Evolutionary conservation across 2,329 filamentous ascomycete genomes (phyloP).

Genomic region (Exophiala oligosperma): DNA sequence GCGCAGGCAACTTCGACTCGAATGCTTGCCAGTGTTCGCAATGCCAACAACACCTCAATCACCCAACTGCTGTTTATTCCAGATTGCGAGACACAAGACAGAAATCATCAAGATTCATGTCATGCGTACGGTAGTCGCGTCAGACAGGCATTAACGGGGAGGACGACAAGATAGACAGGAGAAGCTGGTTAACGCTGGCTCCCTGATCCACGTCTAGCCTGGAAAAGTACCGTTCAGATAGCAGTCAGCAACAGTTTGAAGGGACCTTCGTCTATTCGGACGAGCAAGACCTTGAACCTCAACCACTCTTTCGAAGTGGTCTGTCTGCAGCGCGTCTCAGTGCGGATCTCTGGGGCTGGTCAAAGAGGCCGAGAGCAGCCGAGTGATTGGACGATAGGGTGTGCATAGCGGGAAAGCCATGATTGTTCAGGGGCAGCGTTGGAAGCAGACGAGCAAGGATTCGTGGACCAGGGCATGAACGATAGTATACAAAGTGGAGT

Average conservation of each 20-base stretch:
- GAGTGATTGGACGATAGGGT: slow-evolving; percentile 14
- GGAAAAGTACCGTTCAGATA: background rate
- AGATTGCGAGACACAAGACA: slow-evolving; percentile 9
- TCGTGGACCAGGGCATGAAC: background rate
- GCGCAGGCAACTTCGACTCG: background rate
- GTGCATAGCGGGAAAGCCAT: slow-evolving; percentile 18
- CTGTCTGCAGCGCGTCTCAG: slow-evolving; percentile 12
- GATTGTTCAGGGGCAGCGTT: slow-evolving; percentile 22
- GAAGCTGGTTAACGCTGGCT: slow-evolving; percentile 6
- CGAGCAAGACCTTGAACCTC: background rate
- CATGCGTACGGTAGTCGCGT: slow-evolving; percentile 10
- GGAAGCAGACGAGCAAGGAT: background rate
- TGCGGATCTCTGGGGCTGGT: slow-evolving; percentile 13
- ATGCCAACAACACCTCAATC: too few species aligned
- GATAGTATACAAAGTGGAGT: background rate
- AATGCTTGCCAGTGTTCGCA: background rate
- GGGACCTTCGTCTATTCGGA: background rate
- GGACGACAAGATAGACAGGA: slow-evolving; percentile 19
- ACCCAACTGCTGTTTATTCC: background rate
- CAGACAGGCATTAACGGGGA: background rate
- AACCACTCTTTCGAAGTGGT: background rate
- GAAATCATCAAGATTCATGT: slow-evolving; percentile 2
- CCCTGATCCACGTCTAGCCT: slow-evolving; percentile 4
- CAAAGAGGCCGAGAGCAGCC: slow-evolving; percentile 5
- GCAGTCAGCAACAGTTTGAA: background rate